phyloP scores from a whole-genome alignment of 371 early-diverging fungal genomes.

The Apophysomyces trapeziformis region DNA sequence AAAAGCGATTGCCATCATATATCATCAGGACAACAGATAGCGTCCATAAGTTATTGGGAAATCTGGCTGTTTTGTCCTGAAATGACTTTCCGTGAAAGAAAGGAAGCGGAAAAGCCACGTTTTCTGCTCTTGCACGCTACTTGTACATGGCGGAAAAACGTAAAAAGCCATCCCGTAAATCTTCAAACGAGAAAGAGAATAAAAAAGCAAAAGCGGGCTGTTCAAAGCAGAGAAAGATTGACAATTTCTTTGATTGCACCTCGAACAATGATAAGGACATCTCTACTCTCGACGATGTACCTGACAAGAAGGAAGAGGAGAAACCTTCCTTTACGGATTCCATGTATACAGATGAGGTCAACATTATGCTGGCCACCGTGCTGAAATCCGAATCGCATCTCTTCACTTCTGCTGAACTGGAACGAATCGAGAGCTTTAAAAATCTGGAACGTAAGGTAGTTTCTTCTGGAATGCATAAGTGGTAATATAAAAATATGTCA shows the following conservation, averaged over 20 bases:
- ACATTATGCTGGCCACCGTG: constrained; percentile 59
- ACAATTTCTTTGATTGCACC: not conserved
- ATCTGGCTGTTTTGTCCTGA: no score
- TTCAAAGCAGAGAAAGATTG: not conserved
- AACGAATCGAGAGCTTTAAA: constrained; percentile 41
- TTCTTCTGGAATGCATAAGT: not conserved
- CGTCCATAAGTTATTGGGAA: not conserved
- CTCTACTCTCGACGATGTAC: not conserved
- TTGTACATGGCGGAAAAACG: not conserved
- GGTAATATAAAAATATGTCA: constrained; percentile 13
- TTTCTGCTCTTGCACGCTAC: not conserved
- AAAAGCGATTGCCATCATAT: no score
- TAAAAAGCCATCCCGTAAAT: not conserved
- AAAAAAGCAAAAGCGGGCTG: not conserved
- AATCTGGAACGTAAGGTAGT: constrained; percentile 41
- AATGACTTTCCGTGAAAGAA: not conserved
- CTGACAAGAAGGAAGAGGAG: not conserved
- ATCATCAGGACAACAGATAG: no score
- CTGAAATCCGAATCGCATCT: constrained; percentile 56
- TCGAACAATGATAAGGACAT: not conserved
- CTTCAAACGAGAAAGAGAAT: not conserved
- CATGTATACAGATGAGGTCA: constrained; percentile 61
- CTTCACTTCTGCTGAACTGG: constrained; percentile 54
- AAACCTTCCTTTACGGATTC: constrained; percentile 26
- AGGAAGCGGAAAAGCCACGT: constrained; percentile 1